Conservation (phyloP, 2,329 filamentous ascomycete genomes). For the Paradendryphiella salina region DNA sequence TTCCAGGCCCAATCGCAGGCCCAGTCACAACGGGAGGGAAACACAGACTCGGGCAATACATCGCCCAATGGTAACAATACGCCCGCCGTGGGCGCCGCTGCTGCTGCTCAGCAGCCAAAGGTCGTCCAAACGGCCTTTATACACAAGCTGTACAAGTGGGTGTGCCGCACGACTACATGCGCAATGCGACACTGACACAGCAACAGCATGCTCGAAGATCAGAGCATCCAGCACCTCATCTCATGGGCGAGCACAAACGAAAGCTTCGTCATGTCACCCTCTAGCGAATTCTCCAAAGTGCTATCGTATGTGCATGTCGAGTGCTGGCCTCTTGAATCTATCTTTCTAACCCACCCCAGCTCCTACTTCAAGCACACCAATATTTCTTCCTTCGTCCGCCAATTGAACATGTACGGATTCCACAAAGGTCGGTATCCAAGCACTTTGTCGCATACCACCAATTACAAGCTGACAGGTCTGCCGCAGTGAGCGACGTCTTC, state of each 20-base stretch:
- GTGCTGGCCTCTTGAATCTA: slow-evolving; percentile 31
- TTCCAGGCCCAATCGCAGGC: slow-evolving; percentile 21
- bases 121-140: slow-evolving; percentile 99
- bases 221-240: slow-evolving; percentile 89
- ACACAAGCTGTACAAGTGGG: slow-evolving; percentile 97
- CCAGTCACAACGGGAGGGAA: slow-evolving; percentile 23
- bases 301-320: slow-evolving; percentile 71
- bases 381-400: slow-evolving; percentile 95
- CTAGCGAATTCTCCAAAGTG: slow-evolving; percentile 96
- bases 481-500: slow-evolving; percentile 91
- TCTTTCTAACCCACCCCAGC: slow-evolving; percentile 54
- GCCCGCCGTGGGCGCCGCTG: slow-evolving; percentile 60
- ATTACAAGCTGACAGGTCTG: slow-evolving; percentile 6
- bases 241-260: slow-evolving; percentile 93
- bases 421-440: slow-evolving; percentile 75
- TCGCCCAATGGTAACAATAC: slow-evolving; percentile 48
- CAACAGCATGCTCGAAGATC: slow-evolving; percentile 91
- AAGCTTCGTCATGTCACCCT: slow-evolving; percentile 98
- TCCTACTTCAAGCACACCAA: slow-evolving; percentile 99
- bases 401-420: slow-evolving; percentile 99
- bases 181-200: slow-evolving; percentile 35
- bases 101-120: slow-evolving; percentile 88
- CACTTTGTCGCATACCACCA: background rate
- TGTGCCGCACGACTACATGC: slow-evolving; percentile 14
- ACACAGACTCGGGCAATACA: slow-evolving; percentile 36